A percentile compares a stretch with the other conserved stretches of the same genome.
Evolutionary conservation across 2,329 filamentous ascomycete species (phyloP).

Genomic region (Exophiala spinifera): DNA sequence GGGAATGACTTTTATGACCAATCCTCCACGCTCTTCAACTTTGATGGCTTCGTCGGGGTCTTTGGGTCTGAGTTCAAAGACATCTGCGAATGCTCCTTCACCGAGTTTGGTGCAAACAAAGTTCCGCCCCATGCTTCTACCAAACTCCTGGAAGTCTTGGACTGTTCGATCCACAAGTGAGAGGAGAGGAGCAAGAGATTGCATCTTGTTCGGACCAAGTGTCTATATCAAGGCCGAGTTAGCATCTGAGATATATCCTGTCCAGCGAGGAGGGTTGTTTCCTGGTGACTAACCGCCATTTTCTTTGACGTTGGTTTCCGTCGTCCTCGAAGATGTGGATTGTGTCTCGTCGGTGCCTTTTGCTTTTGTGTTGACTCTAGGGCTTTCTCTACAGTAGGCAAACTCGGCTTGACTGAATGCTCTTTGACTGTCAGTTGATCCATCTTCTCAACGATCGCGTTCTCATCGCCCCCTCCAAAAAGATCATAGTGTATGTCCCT

Average conservation of each 20-base stretch:
- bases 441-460: slow-evolving; percentile 20
- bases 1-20: slow-evolving; percentile 50
- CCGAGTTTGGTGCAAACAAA: slow-evolving; percentile 59
- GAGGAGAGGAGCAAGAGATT: slow-evolving; percentile 17
- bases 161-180: slow-evolving; percentile 20
- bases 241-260: background rate
- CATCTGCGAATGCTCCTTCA: slow-evolving; percentile 65
- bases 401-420: slow-evolving; percentile 4
- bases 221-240: slow-evolving; percentile 3
- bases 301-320: slow-evolving; percentile 17
- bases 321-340: slow-evolving; percentile 19
- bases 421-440: slow-evolving; percentile 18
- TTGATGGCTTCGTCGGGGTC: slow-evolving; percentile 34
- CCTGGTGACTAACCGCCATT: slow-evolving; percentile 18
- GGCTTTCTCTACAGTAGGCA: background rate
- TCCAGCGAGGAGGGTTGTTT: background rate
- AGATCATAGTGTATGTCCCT: slow-evolving; percentile 24
- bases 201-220: slow-evolving; percentile 8
- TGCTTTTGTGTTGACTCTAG: background rate
- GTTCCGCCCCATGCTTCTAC: slow-evolving; percentile 28
- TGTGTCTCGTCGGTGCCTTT: background rate
- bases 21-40: slow-evolving; percentile 37
- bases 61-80: slow-evolving; percentile 53
- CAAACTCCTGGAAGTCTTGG: slow-evolving; percentile 24
- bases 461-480: slow-evolving; percentile 23